phyloP scores from a whole-genome alignment of 495 filamentous ascomycete species.

The Talaromyces wortmannii region DNA sequence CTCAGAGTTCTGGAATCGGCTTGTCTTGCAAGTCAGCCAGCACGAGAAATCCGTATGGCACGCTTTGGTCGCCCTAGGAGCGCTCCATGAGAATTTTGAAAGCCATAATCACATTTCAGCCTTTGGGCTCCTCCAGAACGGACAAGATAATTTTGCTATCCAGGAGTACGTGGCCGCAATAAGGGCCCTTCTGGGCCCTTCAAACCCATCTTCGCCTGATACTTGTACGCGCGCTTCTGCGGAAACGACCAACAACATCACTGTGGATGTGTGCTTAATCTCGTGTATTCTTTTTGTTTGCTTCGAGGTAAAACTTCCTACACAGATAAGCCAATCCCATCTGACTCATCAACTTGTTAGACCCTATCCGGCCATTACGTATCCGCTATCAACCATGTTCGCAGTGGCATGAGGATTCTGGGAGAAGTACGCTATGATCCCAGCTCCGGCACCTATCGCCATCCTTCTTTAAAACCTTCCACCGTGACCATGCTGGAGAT shows the following conservation, averaged over 20 bases:
- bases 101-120: background rate
- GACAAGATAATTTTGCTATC: constrained; percentile 28
- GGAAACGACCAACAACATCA: background rate
- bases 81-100: constrained; percentile 56
- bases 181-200: constrained; percentile 9
- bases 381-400: constrained; percentile 24
- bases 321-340: background rate
- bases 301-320: constrained; percentile 10
- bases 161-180: constrained; percentile 47
- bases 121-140: background rate
- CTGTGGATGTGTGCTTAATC: constrained; percentile 38
- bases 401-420: constrained; percentile 22
- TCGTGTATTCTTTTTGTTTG: constrained; percentile 30
- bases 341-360: constrained; percentile 6
- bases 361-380: constrained; percentile 23
- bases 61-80: constrained; percentile 54
- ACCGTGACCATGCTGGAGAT: background rate
- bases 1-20: constrained; percentile 52
- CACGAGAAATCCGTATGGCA: constrained; percentile 55
- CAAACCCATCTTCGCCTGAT: background rate
- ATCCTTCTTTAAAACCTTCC: constrained; percentile 8
- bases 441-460: constrained; percentile 4
- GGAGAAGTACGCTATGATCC: constrained; percentile 11
- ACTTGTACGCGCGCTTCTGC: background rate
- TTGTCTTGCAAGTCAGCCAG: constrained; percentile 49